Evolutionary conservation across 441 rosid genomes (phyloP).

Genomic region (Jatropha multifida): DNA sequence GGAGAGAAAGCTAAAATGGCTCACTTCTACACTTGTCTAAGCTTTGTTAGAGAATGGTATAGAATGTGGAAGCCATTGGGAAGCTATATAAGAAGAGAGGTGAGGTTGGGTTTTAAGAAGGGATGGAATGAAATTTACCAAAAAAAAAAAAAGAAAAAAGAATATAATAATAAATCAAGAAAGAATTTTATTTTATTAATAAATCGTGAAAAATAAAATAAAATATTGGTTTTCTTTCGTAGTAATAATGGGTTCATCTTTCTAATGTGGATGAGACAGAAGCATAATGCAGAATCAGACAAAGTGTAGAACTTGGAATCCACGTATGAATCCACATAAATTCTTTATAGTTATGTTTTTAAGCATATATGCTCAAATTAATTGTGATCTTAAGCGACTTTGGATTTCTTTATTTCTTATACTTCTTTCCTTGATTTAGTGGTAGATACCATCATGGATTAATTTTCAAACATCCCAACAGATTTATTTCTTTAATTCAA

Average conservation of each 20-base stretch:
- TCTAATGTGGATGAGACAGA: neutral
- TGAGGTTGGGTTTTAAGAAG: neutral
- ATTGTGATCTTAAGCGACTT: too few relatives aligned
- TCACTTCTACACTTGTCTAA: too few relatives aligned
- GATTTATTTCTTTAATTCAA: too few relatives aligned
- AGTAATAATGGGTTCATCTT: conserved; percentile 3
- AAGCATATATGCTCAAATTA: too few relatives aligned
- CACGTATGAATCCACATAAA: conserved; percentile 37
- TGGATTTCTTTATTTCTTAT: too few relatives aligned
- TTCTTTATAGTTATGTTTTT: neutral
- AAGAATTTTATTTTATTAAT: neutral
- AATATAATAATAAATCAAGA: too few relatives aligned
- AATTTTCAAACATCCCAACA: too few relatives aligned
- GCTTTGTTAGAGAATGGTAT: neutral
- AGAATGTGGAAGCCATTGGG: neutral
- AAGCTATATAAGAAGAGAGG: neutral
- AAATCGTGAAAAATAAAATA: too few relatives aligned
- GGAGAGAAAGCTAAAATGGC: too few relatives aligned
- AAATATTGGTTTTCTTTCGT: neutral
- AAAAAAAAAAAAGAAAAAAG: neutral
- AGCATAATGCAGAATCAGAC: conserved; percentile 22
- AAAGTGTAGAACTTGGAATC: conserved; percentile 35
- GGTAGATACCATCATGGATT: too few relatives aligned
- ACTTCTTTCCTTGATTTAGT: too few relatives aligned
- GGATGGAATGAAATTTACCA: neutral